Conservation (phyloP, 1,284 basidiomycete genomes). For the Trichosporon sp. region DNA sequence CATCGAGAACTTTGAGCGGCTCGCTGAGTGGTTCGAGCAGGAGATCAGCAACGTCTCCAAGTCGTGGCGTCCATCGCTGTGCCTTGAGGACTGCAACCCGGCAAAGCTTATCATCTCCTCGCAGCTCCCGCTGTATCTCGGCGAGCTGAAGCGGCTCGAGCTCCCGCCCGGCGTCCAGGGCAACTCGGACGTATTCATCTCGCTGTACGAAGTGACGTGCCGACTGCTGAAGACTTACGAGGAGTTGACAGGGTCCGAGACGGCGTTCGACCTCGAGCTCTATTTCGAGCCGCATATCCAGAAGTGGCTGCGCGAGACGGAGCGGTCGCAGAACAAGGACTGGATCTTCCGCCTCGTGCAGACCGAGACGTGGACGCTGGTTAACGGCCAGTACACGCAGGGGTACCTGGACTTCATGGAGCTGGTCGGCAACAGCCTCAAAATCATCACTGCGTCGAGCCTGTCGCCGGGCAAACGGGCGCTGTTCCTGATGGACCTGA, state of each 20-base stretch:
- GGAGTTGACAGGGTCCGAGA: slow-evolving; percentile 33
- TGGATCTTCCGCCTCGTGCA: slow-evolving; percentile 48
- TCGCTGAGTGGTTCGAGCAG: slow-evolving; percentile 44
- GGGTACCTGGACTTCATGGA: slow-evolving; percentile 49
- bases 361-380: slow-evolving; percentile 36
- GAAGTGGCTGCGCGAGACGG: slow-evolving; percentile 46
- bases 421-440: slow-evolving; percentile 40
- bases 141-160: slow-evolving; percentile 45
- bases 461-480: slow-evolving; percentile 47
- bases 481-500: slow-evolving; percentile 47
- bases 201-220: slow-evolving; percentile 42
- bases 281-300: slow-evolving; percentile 50
- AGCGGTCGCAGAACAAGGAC: slow-evolving; percentile 42
- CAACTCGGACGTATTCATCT: slow-evolving; percentile 39
- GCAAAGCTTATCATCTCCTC: slow-evolving; percentile 42
- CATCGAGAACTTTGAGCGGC: slow-evolving; percentile 41
- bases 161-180: slow-evolving; percentile 26
- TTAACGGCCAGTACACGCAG: slow-evolving; percentile 41
- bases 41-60: slow-evolving; percentile 36
- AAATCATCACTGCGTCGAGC: slow-evolving; percentile 42
- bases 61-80: slow-evolving; percentile 33
- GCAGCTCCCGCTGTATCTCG: slow-evolving; percentile 48
- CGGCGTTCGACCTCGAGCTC: slow-evolving; percentile 43
- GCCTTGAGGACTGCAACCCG: slow-evolving; percentile 34
- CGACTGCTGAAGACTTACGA: slow-evolving; percentile 41